Percentiles rank a stretch among this genome's conserved stretches.
Conservation (phyloP, 2,329 filamentous ascomycete genomes). For the Biscogniauxia marginata region DNA sequence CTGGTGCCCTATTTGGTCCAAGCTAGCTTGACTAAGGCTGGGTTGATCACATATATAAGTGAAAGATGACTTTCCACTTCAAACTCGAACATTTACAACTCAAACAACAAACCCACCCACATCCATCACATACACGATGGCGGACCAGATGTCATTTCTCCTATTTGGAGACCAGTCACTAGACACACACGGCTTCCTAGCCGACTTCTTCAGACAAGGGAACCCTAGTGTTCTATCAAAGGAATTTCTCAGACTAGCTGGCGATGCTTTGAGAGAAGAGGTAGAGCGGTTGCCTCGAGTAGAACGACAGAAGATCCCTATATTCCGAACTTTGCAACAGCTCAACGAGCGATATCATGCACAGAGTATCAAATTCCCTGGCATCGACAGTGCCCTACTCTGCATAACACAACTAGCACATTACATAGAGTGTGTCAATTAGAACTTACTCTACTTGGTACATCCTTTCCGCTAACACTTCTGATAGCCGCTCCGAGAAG, state of each 20-base stretch:
- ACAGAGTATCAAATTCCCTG: slow-evolving; percentile 56
- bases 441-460: neutral
- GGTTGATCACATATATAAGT: slow-evolving; percentile 30
- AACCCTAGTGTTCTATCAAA: slow-evolving; percentile 53
- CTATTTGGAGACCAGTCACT: slow-evolving; percentile 72
- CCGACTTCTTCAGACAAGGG: slow-evolving; percentile 48
- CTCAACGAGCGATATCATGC: slow-evolving; percentile 64
- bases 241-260: slow-evolving; percentile 60
- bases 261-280: slow-evolving; percentile 59
- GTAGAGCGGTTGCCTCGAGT: slow-evolving; percentile 54
- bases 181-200: slow-evolving; percentile 63
- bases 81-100: slow-evolving; percentile 14
- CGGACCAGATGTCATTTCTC: slow-evolving; percentile 52
- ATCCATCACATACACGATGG: slow-evolving; percentile 37
- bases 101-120: slow-evolving; percentile 21
- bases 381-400: slow-evolving; percentile 63
- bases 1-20: slow-evolving; percentile 28
- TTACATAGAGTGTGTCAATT: slow-evolving; percentile 62
- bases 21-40: slow-evolving; percentile 13
- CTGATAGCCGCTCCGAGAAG: slow-evolving; percentile 49
- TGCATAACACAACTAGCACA: slow-evolving; percentile 65
- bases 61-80: slow-evolving; percentile 18
- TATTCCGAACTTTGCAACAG: slow-evolving; percentile 62
- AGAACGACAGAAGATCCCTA: slow-evolving; percentile 58
- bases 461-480: slow-evolving; percentile 26